phyloP scores from a whole-genome alignment of 1,284 basidiomycete genomes.

The Rhodotorula glutinis region DNA sequence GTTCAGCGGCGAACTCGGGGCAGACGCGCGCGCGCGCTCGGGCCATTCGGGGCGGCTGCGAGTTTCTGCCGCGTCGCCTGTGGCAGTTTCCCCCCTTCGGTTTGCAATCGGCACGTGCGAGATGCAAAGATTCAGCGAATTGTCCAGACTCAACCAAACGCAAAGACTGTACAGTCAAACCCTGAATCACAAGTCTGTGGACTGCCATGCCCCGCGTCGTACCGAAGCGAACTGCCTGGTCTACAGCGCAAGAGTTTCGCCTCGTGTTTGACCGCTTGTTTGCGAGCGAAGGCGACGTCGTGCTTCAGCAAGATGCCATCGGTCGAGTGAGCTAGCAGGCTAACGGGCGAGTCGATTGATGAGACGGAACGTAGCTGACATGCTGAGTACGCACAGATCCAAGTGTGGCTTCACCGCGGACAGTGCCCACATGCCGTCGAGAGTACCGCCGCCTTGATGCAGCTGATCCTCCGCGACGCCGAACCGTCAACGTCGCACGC shows the following conservation, averaged over 20 bases:
- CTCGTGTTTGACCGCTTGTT: conserved; percentile 79
- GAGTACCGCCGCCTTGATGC: conserved; percentile 38
- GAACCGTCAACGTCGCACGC: conserved; percentile 12
- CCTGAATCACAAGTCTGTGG: too few species aligned
- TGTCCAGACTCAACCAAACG: too few species aligned
- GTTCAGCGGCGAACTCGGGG: too few species aligned
- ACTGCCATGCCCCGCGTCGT: conserved; percentile 6
- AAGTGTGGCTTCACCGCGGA: conserved; percentile 40
- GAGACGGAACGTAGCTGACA: background rate
- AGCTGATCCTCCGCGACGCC: conserved; percentile 34
- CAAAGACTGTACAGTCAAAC: too few species aligned
- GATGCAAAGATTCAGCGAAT: too few species aligned
- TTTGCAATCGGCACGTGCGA: too few species aligned
- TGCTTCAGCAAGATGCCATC: conserved; percentile 62
- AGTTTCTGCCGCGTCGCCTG: too few species aligned
- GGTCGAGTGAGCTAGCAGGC: conserved; percentile 57
- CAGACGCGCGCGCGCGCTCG: too few species aligned
- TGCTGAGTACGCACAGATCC: conserved; percentile 24
- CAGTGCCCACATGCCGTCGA: conserved; percentile 43
- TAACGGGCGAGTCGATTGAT: too few species aligned
- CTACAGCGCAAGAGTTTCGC: conserved; percentile 67
- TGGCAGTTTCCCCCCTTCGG: too few species aligned
- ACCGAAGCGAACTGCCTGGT: conserved; percentile 81
- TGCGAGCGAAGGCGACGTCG: conserved; percentile 60
- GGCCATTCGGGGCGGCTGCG: too few species aligned